phyloP scores from a whole-genome alignment of 2,329 filamentous ascomycete genomes.

The Nemania diffusa region DNA sequence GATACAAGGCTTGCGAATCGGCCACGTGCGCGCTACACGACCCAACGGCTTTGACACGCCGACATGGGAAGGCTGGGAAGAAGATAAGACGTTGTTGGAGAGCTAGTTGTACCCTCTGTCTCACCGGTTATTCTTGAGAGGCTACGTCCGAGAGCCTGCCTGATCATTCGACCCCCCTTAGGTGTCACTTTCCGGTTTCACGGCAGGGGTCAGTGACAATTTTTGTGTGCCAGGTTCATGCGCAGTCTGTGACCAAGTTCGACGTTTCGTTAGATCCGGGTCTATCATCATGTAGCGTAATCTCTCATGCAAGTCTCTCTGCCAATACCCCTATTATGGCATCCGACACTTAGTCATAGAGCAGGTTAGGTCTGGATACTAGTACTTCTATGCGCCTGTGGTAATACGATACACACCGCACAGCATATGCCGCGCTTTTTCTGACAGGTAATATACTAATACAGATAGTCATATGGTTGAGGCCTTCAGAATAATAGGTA shows the following conservation, averaged over 20 bases:
- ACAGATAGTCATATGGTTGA: neutral
- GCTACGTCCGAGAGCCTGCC: neutral
- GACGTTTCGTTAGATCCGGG: constrained; percentile 3
- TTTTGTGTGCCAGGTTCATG: constrained; percentile 13
- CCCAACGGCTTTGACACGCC: constrained; percentile 68
- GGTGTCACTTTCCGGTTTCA: constrained; percentile 27
- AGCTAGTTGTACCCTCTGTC: constrained; percentile 12
- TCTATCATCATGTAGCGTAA: constrained; percentile 6
- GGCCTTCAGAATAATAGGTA: neutral
- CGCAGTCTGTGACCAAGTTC: neutral
- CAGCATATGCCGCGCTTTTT: constrained; percentile 18
- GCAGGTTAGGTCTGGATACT: constrained; percentile 4
- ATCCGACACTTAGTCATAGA: neutral
- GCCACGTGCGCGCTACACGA: constrained; percentile 56
- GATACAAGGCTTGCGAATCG: constrained; percentile 56
- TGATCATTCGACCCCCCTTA: constrained; percentile 23
- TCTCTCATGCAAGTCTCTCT: constrained; percentile 17
- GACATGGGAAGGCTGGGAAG: constrained; percentile 64
- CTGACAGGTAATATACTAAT: constrained; percentile 5
- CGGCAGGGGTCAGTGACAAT: constrained; percentile 24
- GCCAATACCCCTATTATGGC: constrained; percentile 6
- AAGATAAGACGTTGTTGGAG: constrained; percentile 48
- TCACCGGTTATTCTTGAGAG: constrained; percentile 28
- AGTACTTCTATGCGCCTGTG: constrained; percentile 12
- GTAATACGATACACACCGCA: constrained; percentile 19